Evolutionary conservation across 306 rosid genomes (phyloP), one percentile per base, ranked within the genome.

Genomic region (Inga laurina): DNA sequence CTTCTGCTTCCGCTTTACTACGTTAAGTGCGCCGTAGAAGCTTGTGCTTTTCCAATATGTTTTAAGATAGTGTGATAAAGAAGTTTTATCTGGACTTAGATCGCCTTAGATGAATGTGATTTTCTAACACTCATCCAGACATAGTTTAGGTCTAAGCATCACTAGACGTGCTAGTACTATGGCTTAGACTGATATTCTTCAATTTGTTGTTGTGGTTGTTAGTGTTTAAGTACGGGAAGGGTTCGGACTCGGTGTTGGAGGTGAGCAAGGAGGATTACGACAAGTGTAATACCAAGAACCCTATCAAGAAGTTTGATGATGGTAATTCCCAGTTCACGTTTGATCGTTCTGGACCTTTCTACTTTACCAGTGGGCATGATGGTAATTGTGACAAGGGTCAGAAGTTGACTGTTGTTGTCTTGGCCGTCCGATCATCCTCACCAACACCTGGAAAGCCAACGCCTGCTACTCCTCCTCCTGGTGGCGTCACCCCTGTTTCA

Each of bases 151-250:
- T 27, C 30, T 27, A 27, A 27, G 30, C 30, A 27, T 27, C 30
- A 27, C 30, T 27, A 27, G 30, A 18, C n/a, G 19, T 3, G 19
- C 22, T 6, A 2, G 4, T 21, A 21, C 1, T 16, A 51, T 15
- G 59, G 59, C 11, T 56, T 19, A 21, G 22, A 56, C 62, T 8
- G 22, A 52, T 59, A 22, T 27, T 62, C 12, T 62, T 19, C 30
- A 21, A 11, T 27, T 62, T 62, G 68, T 10, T 62, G 68, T 24
- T 66, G 44, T 34, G 13, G 69, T 48, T 22, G 65, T 2, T 14
- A 95, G 99, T 89, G 83, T 95, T 95, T 15, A 92, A 91, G 87
- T 93, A 95, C 86, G 78, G 84, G 76, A 84, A 87, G 71, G 99
- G 92, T 1, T 76, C 89, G 35, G 88, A 95, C 35, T 90, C 98